Base-by-base conservation (phyloP, 2,329 filamentous ascomycete species). In the Metarhizium robertsii region DNA sequence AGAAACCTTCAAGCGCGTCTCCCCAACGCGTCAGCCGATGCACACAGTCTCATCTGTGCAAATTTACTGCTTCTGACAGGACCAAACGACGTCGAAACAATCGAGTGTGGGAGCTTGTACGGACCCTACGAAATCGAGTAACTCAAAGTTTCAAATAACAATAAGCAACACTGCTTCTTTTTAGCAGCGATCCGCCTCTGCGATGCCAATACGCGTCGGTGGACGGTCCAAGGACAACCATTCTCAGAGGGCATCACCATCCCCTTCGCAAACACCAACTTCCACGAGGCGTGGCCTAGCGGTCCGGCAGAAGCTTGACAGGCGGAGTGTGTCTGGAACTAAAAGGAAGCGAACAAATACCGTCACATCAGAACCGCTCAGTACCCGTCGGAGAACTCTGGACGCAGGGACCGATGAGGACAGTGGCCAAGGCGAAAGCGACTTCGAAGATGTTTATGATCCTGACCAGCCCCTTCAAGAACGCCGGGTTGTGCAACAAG, bases 391-490 rank as follows among this genome's bases (percentile, higher is more conserved):
- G 56, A 63, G 49, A 59, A 60, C 50, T 50, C 61, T 16, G 14
- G 56, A 49, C 6, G 56, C 58, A 18, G 57, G 61, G 5, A 53
- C 58, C 36, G 59, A 60, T 25, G 56, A 58, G 7, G 52, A 61
- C 34, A 47, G 60, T 4, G 56, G 58, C 29, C 14, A 11, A 8
- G 45, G 60, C 20, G 59, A 61, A 8, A 60, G 43, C 7, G 56
- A 58, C 13, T 62, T 60, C 53, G 61, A 61, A 18, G 76, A 80
- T 20, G 74, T 77, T 5, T 95, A 92, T 69, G 88, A 96, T 65
- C 92, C 91, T 0, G 85, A 95, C 58, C 92, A 96, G 67, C 79
- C 90, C 55, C 76, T 87, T 13, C 81, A 87, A 47, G 81, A 91
- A 69, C 83, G 90, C 45, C 80, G 92, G 29, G 73, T 77, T 53